These are phyloP conservation scores for Penicillium nordicum DNA, from an alignment of 2,329 filamentous ascomycete species.

Conservation along the genomic window DNA sequence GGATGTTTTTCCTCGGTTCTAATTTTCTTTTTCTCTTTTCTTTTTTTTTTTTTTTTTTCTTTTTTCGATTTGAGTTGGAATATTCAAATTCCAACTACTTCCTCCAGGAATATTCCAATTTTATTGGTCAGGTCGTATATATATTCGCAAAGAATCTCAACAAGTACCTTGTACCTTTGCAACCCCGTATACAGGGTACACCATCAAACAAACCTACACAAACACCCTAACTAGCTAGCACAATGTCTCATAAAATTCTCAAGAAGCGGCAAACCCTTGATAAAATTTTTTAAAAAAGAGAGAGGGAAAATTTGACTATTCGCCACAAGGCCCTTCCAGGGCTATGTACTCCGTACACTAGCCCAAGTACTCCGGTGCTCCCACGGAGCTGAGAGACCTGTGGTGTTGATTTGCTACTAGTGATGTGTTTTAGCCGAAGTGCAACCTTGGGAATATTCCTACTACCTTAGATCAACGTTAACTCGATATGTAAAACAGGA, in stretches of 20 bases:
- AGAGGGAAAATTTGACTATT: background rate
- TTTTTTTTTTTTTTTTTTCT: background rate
- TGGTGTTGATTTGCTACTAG: conserved; percentile 3
- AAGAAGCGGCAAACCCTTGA: background rate
- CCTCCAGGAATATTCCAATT: background rate
- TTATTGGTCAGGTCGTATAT: background rate
- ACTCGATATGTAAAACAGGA: conserved; percentile 1
- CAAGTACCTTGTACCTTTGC: background rate
- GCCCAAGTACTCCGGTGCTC: background rate
- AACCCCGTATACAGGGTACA: background rate
- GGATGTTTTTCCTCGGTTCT: background rate
- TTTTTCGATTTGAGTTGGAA: background rate
- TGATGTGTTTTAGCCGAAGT: conserved; percentile 3
- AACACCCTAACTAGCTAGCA: background rate
- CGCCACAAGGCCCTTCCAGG: background rate
- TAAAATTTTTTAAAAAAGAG: too few species aligned
- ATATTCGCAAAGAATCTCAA: background rate
- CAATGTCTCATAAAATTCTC: background rate
- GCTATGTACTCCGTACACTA: background rate
- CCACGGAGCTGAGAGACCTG: background rate
- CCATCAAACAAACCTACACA: conserved; percentile 4
- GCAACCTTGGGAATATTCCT: background rate
- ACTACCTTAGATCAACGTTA: conserved; percentile 4
- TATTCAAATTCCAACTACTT: background rate
- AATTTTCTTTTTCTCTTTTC: background rate